Base-by-base conservation (phyloP, 2,329 filamentous ascomycete species). In the Colletotrichum navitas region DNA sequence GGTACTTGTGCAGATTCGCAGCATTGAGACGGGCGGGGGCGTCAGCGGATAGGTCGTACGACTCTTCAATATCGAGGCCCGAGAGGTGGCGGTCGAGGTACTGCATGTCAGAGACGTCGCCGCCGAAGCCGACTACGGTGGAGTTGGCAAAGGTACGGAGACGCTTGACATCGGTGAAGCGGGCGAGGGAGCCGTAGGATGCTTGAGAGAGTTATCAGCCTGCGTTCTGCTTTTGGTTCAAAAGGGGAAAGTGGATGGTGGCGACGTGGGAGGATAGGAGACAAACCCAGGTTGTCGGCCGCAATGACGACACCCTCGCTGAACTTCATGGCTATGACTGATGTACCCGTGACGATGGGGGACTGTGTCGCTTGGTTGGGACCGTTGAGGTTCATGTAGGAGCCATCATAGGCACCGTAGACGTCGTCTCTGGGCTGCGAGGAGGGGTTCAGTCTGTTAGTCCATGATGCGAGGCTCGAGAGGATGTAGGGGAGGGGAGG, bases 91-190 rank as follows among this genome's bases (percentile, higher is more conserved):
- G 92, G 89, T 97, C 93, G 76, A 99, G 91, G 86, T 97, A 97
- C 87, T 99, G 96, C 96, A 99, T 98, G 86, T 99, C 96, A 75
- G 94, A 97, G 77, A 99, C 92, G 85, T 99, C 96, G 82, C 96
- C 96, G 81, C 94, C 94, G 85, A 98, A 97, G 78, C 96, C 96
- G 79, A 99, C 88, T 72, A 98, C 89, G 39, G 94, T 91, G 75
- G 91, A 90, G 75, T 91, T 88, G 84, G 94, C 94, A 84, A 98
- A 98, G 77, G 91, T 89, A 78, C 94, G 94, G 76, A 99, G 92
- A 80, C 96, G 95, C 86, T 98, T 97, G 81, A 98, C 94, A 82
- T 98, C 93, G 78, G 93, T 95, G 88, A 98, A 99, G 80, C 96
- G 94, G 72, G 96, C 95, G 76, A 95, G 93, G 68, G 96, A 98